phyloP scores from a whole-genome alignment of 192 early-diverging fungal genomes.

The Coemansia sp. region DNA sequence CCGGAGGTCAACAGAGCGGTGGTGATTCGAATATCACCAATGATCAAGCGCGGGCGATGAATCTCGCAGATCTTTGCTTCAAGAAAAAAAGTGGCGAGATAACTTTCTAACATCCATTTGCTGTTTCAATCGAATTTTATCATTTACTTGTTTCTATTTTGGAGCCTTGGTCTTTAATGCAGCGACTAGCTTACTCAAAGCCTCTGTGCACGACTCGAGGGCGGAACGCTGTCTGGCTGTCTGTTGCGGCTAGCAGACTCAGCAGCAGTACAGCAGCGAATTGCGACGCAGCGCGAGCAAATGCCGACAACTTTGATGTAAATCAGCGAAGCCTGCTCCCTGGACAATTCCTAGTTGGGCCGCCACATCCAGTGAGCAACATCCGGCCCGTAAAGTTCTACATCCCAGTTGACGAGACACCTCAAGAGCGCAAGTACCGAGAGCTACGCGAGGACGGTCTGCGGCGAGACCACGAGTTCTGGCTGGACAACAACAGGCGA shows the following conservation, averaged over 20 bases:
- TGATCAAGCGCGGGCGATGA: not conserved
- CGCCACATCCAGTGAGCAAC: slow-evolving; percentile 49
- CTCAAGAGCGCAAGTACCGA: slow-evolving; percentile 28
- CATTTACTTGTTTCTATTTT: not conserved
- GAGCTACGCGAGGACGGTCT: slow-evolving; percentile 35
- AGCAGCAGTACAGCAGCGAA: not conserved
- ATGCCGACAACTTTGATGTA: not conserved
- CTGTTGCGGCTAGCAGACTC: not conserved
- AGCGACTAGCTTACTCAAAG: not conserved
- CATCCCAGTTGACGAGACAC: slow-evolving; percentile 38
- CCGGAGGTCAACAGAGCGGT: no score
- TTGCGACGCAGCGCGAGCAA: not conserved
- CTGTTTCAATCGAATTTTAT: not conserved
- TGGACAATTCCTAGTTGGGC: slow-evolving; percentile 45
- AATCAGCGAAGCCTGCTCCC: slow-evolving; percentile 31
- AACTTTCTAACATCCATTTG: not conserved
- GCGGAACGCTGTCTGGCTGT: not conserved
- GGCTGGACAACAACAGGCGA: slow-evolving; percentile 47
- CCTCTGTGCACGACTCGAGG: not conserved
- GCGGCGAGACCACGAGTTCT: slow-evolving; percentile 43
- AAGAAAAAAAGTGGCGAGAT: not conserved
- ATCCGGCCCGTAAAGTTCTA: slow-evolving; percentile 42
- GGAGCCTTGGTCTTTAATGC: not conserved
- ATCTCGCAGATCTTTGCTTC: slow-evolving; percentile 1
- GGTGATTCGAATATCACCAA: not conserved